These are phyloP conservation scores for Pseudonitzschia delicatissima DNA, from an alignment of 108 stramenopile species.

Conservation along the genomic window DNA sequence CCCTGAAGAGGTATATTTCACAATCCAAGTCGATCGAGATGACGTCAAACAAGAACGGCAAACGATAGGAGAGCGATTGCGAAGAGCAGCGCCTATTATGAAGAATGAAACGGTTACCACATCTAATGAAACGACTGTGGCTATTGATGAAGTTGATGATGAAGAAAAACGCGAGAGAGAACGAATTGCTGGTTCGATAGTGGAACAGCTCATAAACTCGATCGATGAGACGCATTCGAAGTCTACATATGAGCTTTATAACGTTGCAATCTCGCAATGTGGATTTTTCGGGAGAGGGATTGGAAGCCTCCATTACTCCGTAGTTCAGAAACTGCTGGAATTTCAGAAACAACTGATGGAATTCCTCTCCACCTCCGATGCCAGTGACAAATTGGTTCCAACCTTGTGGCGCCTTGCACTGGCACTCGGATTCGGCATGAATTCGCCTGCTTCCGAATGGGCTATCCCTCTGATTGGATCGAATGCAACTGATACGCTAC, in stretches of 20 bases:
- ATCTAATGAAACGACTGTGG: background rate
- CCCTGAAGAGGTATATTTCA: conserved; percentile 68
- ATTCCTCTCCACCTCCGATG: background rate
- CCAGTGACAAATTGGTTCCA: background rate
- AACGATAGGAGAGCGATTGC: conserved; percentile 58
- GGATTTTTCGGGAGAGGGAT: conserved; percentile 57
- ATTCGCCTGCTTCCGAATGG: conserved; percentile 26
- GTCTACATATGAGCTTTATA: conserved; percentile 46
- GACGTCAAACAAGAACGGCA: conserved; percentile 54
- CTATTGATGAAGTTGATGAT: conserved; percentile 10
- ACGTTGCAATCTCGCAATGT: conserved; percentile 54
- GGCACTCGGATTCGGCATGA: conserved; percentile 49
- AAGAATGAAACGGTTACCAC: background rate
- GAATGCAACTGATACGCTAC: conserved; percentile 20
- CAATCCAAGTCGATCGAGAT: conserved; percentile 39
- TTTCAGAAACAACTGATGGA: conserved; percentile 8
- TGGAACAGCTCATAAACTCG: conserved; percentile 42
- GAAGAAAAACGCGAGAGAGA: conserved; percentile 21
- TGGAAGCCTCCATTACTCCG: conserved; percentile 60
- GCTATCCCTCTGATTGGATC: conserved; percentile 37
- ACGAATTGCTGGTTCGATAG: conserved; percentile 22
- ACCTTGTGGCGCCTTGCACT: conserved; percentile 37
- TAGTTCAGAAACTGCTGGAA: conserved; percentile 26
- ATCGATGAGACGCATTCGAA: conserved; percentile 18
- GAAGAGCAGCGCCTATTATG: background rate